Evolutionary conservation across 768 basidiomycete genomes (phyloP), one percentile per base, ranked within the genome.

Genomic region (Rhodocollybia butyracea): DNA sequence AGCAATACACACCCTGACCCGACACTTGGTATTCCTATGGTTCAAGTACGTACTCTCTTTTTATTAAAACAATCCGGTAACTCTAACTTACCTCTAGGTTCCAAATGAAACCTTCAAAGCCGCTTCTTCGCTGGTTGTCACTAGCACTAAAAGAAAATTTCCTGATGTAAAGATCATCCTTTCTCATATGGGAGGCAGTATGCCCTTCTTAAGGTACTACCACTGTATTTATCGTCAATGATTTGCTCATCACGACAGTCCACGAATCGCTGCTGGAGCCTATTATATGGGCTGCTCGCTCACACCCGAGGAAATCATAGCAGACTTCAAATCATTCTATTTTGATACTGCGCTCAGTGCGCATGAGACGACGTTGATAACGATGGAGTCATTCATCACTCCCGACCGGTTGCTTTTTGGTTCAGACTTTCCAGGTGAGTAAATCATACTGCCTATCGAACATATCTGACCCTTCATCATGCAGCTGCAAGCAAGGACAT

Each of bases 21-120:
- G 6, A 78, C 74, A 52, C 76, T 90, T 12, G 88, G 89, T 21
- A 63, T 90, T 36, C 89, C 89, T 13, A 75, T 89, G 50, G 77
- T 77, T 13, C 88, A 89, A 75, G 88, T 85, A 64, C 54, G 66
- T 46, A 30, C 29, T 40, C 36, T 19, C 45, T 57, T 46, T 55
- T 54, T 48, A 45, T 19, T 41, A 31, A 12, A 11, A n/a, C 30
- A 22, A 24, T n/a, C n/a, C n/a, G n/a, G n/a, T 11, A 21, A 41
- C 40, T 12, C 19, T 12, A 11, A 27, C 2, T 22, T 12, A 19
- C 34, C 19, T 19, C 15, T 24, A 90, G 88, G 87, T 88, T 0
- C 89, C 88, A 6, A 85, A 89, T 64, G 89, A 91, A 68, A 91
- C 89, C 0, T 89, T 83, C 75, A 90, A 89, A 70, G 89, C 87